Evolutionary conservation across 768 basidiomycete species (phyloP).

Genomic region (Rhizopogon vesiculosus): DNA sequence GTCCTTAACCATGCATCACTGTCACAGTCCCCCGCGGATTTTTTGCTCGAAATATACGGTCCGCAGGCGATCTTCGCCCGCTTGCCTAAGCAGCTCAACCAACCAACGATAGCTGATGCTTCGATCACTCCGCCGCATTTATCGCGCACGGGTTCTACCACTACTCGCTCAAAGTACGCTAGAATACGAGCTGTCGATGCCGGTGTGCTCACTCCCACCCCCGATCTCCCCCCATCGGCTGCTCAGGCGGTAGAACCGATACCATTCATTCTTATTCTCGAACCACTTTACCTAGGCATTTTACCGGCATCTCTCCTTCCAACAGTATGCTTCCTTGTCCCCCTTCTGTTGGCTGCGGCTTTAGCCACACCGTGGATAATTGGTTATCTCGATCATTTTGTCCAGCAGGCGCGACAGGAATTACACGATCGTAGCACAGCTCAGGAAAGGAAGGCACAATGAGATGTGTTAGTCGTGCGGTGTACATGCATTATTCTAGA

Average conservation of each 20-base stretch:
- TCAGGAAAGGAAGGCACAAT: slow-evolving; percentile 14
- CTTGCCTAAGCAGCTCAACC: slow-evolving; percentile 8
- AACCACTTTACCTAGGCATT: slow-evolving; percentile 56
- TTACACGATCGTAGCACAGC: slow-evolving; percentile 1
- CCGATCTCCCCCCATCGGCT: slow-evolving; percentile 11
- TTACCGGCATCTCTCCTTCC: slow-evolving; percentile 51
- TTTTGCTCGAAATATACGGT: slow-evolving; percentile 35
- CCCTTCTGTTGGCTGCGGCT: slow-evolving; percentile 21
- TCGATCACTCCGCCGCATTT: background rate
- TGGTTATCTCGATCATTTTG: slow-evolving; percentile 17
- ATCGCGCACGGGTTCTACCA: background rate
- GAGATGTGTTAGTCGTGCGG: slow-evolving; percentile 12
- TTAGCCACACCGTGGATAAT: slow-evolving; percentile 11
- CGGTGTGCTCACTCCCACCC: slow-evolving; percentile 44
- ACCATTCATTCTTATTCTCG: slow-evolving; percentile 49
- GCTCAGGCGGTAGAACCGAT: slow-evolving; percentile 25
- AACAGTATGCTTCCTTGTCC: slow-evolving; percentile 24
- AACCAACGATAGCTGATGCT: background rate
- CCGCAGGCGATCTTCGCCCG: slow-evolving; percentile 24
- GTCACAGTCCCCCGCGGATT: slow-evolving; percentile 39
- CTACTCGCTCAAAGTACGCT: slow-evolving; percentile 47
- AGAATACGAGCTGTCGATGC: slow-evolving; percentile 50
- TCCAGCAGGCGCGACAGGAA: slow-evolving; percentile 22
- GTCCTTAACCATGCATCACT: background rate
- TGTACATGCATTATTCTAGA: slow-evolving; percentile 21